These are phyloP conservation scores for Nitzschia inconspicua DNA, from an alignment of 108 stramenopile species.

Conservation along the genomic window DNA sequence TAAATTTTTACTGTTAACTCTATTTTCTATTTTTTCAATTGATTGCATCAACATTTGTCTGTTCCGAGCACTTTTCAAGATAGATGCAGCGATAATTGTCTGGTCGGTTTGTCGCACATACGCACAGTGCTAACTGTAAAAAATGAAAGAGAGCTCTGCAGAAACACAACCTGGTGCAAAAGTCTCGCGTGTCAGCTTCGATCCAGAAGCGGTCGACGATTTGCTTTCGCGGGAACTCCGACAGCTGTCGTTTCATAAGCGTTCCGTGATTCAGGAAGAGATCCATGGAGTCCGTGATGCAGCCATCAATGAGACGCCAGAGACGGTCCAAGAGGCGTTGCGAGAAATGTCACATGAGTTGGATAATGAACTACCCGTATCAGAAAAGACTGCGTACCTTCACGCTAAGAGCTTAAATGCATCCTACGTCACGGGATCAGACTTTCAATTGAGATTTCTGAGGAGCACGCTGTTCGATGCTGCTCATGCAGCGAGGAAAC, in stretches of 20 bases:
- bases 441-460: slow-evolving; percentile 39
- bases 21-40: too few relatives aligned
- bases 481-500: slow-evolving; percentile 20
- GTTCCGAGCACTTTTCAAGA: too few relatives aligned
- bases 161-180: too few relatives aligned
- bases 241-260: neutral
- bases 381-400: slow-evolving; percentile 16
- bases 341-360: too few relatives aligned
- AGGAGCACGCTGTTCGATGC: slow-evolving; percentile 37
- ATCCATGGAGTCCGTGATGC: slow-evolving; percentile 7
- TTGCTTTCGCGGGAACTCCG: neutral
- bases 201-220: neutral
- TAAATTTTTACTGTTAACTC: too few relatives aligned
- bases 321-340: neutral
- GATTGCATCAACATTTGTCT: too few relatives aligned
- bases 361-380: too few relatives aligned
- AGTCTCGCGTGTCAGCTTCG: too few relatives aligned
- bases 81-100: too few relatives aligned
- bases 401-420: slow-evolving; percentile 11
- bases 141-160: too few relatives aligned
- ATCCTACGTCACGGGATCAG: slow-evolving; percentile 14
- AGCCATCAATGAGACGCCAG: neutral
- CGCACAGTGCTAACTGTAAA: too few relatives aligned
- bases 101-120: too few relatives aligned
- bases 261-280: slow-evolving; percentile 2